Conservation (phyloP, 2,329 filamentous ascomycete genomes). For the Ophiocordyceps camponoti-saundersi region DNA sequence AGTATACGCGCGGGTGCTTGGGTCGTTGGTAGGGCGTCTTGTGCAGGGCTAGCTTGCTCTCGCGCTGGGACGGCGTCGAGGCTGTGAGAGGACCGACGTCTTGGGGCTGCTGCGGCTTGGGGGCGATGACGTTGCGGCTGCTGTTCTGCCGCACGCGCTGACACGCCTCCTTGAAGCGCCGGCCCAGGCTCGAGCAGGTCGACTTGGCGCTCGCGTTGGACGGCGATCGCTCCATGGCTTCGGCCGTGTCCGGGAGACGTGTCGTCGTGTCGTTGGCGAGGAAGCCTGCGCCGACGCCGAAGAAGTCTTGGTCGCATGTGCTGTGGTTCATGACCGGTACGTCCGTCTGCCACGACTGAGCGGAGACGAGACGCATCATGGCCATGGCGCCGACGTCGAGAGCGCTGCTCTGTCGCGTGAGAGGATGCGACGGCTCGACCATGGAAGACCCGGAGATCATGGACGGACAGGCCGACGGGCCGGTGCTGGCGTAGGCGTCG, state of each 20-base stretch:
- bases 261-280: conserved; percentile 2
- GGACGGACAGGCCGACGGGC: conserved; percentile 23
- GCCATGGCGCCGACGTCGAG: conserved; percentile 11
- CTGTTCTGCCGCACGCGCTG: conserved; percentile 27
- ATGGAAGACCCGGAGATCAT: conserved; percentile 23
- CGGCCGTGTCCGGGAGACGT: conserved; percentile 5
- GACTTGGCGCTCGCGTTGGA: conserved; percentile 29
- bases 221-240: conserved; percentile 29
- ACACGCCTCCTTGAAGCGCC: conserved; percentile 29
- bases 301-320: conserved; percentile 12
- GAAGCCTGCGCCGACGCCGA: conserved; percentile 22
- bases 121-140: conserved; percentile 20
- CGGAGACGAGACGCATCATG: conserved; percentile 21
- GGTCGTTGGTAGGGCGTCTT: conserved; percentile 30
- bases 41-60: conserved; percentile 26
- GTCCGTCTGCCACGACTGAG: conserved; percentile 14
- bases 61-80: conserved; percentile 13
- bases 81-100: too few species aligned
- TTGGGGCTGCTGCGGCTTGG: conserved; percentile 19
- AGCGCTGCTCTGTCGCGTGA: conserved; percentile 26
- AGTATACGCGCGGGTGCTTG: conserved; percentile 57
- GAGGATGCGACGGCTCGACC: conserved; percentile 18
- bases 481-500: conserved; percentile 9
- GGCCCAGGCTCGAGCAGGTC: conserved; percentile 22
- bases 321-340: conserved; percentile 11